Percentiles rank a stretch among this genome's conserved stretches.
Conservation (phyloP, 2,329 filamentous ascomycete species). For the Verticillium klebahnii region DNA sequence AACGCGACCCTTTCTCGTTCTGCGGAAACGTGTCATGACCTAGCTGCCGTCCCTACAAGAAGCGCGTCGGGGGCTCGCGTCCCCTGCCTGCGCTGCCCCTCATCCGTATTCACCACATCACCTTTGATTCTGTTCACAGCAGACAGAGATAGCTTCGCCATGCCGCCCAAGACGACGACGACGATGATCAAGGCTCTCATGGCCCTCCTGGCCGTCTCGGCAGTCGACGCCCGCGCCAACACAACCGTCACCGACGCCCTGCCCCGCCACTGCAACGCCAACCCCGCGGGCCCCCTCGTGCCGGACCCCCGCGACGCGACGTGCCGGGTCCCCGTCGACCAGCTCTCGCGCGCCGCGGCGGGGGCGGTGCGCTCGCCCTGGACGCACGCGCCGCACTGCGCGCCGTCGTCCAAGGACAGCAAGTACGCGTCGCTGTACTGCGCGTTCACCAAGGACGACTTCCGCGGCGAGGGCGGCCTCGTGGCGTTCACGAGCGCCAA, state of each 20-base stretch:
- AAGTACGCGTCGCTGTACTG: conserved; percentile 1
- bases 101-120: neutral
- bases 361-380: neutral
- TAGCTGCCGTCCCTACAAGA: neutral
- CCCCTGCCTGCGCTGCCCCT: neutral
- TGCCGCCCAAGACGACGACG: neutral
- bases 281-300: neutral
- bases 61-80: neutral
- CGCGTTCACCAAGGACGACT: conserved; percentile 10
- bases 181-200: neutral
- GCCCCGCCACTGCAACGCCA: neutral
- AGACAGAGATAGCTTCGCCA: neutral
- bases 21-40: conserved; percentile 3
- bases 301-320: neutral
- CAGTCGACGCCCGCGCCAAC: conserved; percentile 1
- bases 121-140: neutral
- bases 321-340: neutral
- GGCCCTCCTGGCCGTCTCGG: neutral
- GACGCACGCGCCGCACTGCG: conserved; percentile 11
- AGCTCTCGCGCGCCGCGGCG: neutral
- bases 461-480: conserved; percentile 7
- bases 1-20: neutral
- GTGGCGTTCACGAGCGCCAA: conserved; percentile 9
- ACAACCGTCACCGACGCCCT: neutral
- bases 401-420: neutral